Evolutionary conservation across 805 yeast genomes (phyloP), one percentile per base, ranked within the genome.

Genomic region (Lipomyces chichibuensis): DNA sequence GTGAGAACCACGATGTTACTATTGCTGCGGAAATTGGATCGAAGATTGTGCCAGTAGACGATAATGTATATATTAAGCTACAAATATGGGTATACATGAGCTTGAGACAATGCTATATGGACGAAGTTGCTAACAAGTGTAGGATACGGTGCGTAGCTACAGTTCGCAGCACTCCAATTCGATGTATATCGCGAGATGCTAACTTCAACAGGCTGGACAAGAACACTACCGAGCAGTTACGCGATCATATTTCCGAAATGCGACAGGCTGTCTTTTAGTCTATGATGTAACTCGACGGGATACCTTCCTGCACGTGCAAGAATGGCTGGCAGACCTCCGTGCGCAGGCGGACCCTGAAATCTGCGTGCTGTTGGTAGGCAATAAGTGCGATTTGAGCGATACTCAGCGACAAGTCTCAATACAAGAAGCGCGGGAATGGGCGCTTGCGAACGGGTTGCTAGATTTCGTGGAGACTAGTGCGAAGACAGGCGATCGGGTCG

Each of bases 341-440:
- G 77, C 81, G 20, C 92, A 91, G 84, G 88, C 89, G 27, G 84
- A 85, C 67, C 82, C 73, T 49, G 86, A 87, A 55, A 85, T 92
- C 60, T 85, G 90, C 57, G 89, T 92, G 64, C 87, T 91, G 59
- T 76, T 92, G 11, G 88, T 92, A 7, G 97, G 97, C 0, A 93
- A 90, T 76, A 92, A 92, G 78, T 68, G 77, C 9, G 97, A 93
- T 76, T 74, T 91, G 54, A 52, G 67, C 20, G 71, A 70, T 20
- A 63, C 68, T 11, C 65, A 63, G 49, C 66, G 80, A 17, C 74
- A 77, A 60, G 80, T 77, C 11, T 57, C 76, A 27, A 62, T 69
- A 14, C 74, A 70, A 52, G 79, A 76, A 60, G 80, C 80, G 1
- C 60, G 61, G 23, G 80, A 83, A 63, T 87, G 87, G 77, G 85